Evolutionary conservation across 2,329 filamentous ascomycete species (phyloP).

Genomic region (Xylariaceae sp.): DNA sequence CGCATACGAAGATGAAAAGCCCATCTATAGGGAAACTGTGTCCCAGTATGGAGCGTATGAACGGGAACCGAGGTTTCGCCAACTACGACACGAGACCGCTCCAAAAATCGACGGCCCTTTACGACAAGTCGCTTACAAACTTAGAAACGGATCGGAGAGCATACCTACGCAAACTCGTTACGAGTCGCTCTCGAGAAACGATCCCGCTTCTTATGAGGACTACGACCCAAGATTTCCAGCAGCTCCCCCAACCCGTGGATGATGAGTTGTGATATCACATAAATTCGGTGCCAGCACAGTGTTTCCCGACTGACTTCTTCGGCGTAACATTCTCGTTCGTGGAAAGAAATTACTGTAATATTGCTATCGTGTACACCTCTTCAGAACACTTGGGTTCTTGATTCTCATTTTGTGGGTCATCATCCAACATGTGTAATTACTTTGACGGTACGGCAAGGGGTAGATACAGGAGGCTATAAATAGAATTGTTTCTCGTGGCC

Average conservation of each 20-base stretch:
- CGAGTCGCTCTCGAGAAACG: slow-evolving; percentile 11
- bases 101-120: slow-evolving; percentile 11
- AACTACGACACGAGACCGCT: slow-evolving; percentile 12
- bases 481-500: no score
- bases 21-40: slow-evolving; percentile 25
- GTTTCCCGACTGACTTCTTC: no score
- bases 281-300: no score
- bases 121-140: slow-evolving; percentile 2
- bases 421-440: no score
- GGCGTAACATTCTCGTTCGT: no score
- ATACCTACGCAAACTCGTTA: slow-evolving; percentile 13
- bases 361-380: no score
- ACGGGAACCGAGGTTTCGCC: background rate
- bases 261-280: no score
- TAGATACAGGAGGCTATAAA: no score
- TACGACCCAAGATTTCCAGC: slow-evolving; percentile 49
- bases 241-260: slow-evolving; percentile 28
- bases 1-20: slow-evolving; percentile 11
- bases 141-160: background rate
- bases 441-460: no score
- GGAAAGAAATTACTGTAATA: no score
- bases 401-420: no score
- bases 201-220: slow-evolving; percentile 41
- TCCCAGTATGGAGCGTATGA: slow-evolving; percentile 20
- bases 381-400: no score